Evolutionary conservation across 805 yeast genomes (phyloP).

Genomic region (Lipomyces sp.): DNA sequence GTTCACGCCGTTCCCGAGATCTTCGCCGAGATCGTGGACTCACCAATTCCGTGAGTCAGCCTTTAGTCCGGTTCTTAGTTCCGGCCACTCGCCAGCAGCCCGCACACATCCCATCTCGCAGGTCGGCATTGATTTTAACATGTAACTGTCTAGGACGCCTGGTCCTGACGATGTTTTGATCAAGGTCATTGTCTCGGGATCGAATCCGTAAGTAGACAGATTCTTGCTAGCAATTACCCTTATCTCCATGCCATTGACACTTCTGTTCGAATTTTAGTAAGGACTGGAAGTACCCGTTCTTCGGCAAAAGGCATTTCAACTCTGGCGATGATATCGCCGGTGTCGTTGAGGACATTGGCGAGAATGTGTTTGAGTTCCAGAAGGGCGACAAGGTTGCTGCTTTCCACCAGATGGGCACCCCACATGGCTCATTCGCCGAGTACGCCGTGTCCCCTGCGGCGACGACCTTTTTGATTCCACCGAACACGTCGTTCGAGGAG

Average conservation of each 20-base stretch:
- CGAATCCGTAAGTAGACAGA: slow-evolving; percentile 7
- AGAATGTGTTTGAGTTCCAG: slow-evolving; percentile 8
- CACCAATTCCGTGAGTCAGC: slow-evolving; percentile 3
- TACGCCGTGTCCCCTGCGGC: slow-evolving; percentile 11
- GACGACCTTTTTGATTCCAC: slow-evolving; percentile 9
- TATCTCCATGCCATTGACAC: too few species aligned
- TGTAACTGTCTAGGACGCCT: not conserved
- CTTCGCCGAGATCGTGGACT: slow-evolving; percentile 4
- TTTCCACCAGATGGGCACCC: slow-evolving; percentile 9
- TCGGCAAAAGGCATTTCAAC: slow-evolving; percentile 2
- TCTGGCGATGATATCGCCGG: slow-evolving; percentile 22
- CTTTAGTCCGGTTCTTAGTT: not conserved
- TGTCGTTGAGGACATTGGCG: slow-evolving; percentile 11
- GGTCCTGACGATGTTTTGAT: slow-evolving; percentile 10
- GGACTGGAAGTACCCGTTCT: slow-evolving; percentile 18
- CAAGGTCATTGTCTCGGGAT: slow-evolving; percentile 15
- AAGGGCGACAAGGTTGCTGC: slow-evolving; percentile 19
- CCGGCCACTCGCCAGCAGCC: too few species aligned
- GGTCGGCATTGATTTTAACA: not conserved
- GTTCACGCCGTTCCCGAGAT: not conserved
- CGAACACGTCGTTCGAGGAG: slow-evolving; percentile 5
- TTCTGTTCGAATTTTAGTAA: too few species aligned
- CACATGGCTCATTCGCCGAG: slow-evolving; percentile 13
- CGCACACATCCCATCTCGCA: too few species aligned
- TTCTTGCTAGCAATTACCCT: not conserved